These are phyloP conservation scores for Thermothielavioides terrestris DNA, from an alignment of 495 filamentous ascomycete genomes.

Conservation along the genomic window DNA sequence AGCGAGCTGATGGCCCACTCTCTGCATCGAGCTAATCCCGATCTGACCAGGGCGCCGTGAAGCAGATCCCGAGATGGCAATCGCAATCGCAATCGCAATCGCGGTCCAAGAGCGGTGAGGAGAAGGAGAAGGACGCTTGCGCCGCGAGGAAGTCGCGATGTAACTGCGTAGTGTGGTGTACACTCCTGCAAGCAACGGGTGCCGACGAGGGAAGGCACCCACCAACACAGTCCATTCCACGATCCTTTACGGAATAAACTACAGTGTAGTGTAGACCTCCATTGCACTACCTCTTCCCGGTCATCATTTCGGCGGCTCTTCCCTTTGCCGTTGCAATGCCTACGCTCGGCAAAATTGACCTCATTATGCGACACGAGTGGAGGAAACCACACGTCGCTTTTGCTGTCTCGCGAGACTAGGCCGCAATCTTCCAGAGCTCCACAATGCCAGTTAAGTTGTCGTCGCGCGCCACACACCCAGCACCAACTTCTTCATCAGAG, in stretches of 20 bases:
- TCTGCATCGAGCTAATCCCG: constrained; percentile 13
- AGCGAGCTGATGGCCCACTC: constrained; percentile 8
- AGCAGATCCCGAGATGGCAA: constrained; percentile 18
- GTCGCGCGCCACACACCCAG: background rate
- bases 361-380: constrained; percentile 2
- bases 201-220: background rate
- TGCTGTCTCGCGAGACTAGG: background rate
- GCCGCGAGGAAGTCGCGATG: background rate
- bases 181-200: background rate
- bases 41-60: constrained; percentile 6
- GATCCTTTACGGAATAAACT: no score
- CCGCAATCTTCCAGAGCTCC: constrained; percentile 9
- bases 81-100: constrained; percentile 7
- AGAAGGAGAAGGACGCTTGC: background rate
- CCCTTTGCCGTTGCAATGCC: constrained; percentile 9
- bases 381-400: background rate
- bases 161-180: no score
- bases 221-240: no score
- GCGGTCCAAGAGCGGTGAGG: constrained; percentile 3
- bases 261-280: no score
- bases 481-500: background rate
- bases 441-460: constrained; percentile 7
- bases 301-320: constrained; percentile 10
- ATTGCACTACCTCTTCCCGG: background rate
- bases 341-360: constrained; percentile 10